Percentiles rank a stretch among this genome's conserved stretches.
phyloP scores from a whole-genome alignment of 2,329 filamentous ascomycete species.

The Cucurbitaria berberidis region DNA sequence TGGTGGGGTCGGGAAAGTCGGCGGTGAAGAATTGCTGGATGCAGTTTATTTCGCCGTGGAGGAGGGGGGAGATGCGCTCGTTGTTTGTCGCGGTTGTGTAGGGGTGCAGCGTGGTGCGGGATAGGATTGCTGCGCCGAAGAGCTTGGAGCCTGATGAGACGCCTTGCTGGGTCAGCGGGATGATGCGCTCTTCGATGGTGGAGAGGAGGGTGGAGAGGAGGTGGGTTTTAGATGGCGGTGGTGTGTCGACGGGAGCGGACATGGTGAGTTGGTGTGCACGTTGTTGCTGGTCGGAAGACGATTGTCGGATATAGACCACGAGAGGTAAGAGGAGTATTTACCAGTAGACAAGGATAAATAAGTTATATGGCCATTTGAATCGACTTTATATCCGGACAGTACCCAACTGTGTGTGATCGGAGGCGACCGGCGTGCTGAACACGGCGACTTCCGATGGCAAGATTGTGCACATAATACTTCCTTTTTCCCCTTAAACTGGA shows the following conservation, averaged over 20 bases:
- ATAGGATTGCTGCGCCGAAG: conserved; percentile 63
- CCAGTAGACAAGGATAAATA: no score
- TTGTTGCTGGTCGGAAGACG: neutral
- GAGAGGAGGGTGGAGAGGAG: conserved; percentile 13
- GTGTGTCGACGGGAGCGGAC: neutral
- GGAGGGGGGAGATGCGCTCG: conserved; percentile 60
- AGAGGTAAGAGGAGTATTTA: no score
- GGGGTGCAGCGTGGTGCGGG: conserved; percentile 50
- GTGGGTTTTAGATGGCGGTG: neutral
- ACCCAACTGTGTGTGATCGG: no score
- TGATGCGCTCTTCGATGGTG: conserved; percentile 52
- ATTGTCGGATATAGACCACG: no score
- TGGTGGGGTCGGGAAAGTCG: conserved; percentile 37
- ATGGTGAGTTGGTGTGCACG: neutral
- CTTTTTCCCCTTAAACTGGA: no score
- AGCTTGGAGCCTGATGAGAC: conserved; percentile 62
- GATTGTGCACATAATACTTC: no score
- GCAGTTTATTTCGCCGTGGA: conserved; percentile 67
- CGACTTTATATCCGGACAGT: no score
- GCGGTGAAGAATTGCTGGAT: conserved; percentile 63
- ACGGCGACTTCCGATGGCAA: no score
- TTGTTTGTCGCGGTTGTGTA: conserved; percentile 63
- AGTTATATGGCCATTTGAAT: no score
- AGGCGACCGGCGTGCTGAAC: no score
- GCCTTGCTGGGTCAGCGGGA: conserved; percentile 59